Evolutionary conservation across 495 filamentous ascomycete species (phyloP), one percentile per base, ranked within the genome.

Genomic region (Glutinoglossum americanum): DNA sequence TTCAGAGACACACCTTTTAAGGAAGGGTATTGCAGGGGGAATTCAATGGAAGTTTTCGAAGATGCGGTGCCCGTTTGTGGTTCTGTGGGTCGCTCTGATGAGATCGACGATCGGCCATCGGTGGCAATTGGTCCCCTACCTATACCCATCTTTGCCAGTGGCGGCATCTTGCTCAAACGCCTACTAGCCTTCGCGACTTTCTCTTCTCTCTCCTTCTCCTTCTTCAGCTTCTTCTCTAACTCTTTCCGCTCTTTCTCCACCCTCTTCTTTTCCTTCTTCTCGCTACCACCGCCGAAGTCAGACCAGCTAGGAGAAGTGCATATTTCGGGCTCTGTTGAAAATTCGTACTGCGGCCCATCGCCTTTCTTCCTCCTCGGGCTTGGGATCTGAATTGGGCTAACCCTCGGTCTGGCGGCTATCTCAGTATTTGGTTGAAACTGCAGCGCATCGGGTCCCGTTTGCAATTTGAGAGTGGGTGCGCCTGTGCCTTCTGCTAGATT

Each of bases 31-130:
- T 1, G 49, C 17, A 21, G 5, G 28, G 49, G 30, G 69, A 67
- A 61, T 71, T 76, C n/a, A 66, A 73, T 56, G 75, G 76, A 60
- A 74, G 71, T 63, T 78, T 74, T 65, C 75, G 77, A 25, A 30
- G 49, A 53, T 6, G 49, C 7, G 26, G 17, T 8, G 8, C n/a
- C 8, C 15, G 13, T 39, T 4, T 33, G 30, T 15, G 37, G 37
- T 41, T 17, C 37, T 1, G 37, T 41, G 37, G 37, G 37, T 17
- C 15, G 37, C 37, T 41, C 37, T 11, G 37, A 41, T 28, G 49
- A 27, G 25, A 32, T 32, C 9, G 49, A 17, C 49, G 49, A 53
- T 5, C 28, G 49, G 5, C 2, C 49, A 23, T 53, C 49, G 25
- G 7, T 28, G 13, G 23, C 1, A 51, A 47, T 17, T 21, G 47